These are phyloP conservation scores for Exserohilum turcica DNA, from an alignment of 2,329 filamentous ascomycete genomes.

Conservation along the genomic window DNA sequence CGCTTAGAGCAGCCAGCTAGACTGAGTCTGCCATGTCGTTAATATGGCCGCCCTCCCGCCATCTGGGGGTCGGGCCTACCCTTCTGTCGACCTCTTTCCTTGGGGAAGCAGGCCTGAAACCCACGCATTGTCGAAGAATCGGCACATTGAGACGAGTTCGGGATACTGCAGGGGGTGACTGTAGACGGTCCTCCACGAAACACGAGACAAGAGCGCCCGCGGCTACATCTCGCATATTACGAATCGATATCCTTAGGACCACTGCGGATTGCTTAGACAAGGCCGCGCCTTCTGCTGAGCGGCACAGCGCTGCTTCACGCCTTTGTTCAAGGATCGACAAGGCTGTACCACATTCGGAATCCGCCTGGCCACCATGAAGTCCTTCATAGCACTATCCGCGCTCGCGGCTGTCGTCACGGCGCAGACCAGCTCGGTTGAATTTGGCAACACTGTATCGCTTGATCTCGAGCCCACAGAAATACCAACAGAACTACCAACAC, in stretches of 20 bases:
- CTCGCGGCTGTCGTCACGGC: conserved; percentile 8
- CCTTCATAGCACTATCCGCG: conserved; percentile 1
- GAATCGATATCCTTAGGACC: neutral
- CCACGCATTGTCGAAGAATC: neutral
- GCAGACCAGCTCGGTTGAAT: conserved; percentile 6
- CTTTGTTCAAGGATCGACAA: neutral
- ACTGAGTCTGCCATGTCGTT: neutral
- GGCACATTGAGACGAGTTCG: neutral
- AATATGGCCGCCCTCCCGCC: neutral
- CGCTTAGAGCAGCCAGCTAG: neutral
- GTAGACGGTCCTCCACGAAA: neutral
- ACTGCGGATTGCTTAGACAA: neutral
- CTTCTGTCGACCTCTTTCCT: neutral
- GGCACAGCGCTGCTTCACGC: neutral
- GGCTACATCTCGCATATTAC: neutral
- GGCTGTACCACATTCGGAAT: neutral
- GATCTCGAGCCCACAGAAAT: conserved; percentile 6
- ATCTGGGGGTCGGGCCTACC: neutral
- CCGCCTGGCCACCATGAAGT: conserved; percentile 3
- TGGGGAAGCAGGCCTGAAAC: neutral
- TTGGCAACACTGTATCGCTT: conserved; percentile 15
- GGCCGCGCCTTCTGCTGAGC: neutral
- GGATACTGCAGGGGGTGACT: neutral
- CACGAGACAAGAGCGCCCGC: neutral
- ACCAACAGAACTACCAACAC: conserved; percentile 9